phyloP scores from a whole-genome alignment of 1,139 yeast genomes.

The Dujonia santamariae region DNA sequence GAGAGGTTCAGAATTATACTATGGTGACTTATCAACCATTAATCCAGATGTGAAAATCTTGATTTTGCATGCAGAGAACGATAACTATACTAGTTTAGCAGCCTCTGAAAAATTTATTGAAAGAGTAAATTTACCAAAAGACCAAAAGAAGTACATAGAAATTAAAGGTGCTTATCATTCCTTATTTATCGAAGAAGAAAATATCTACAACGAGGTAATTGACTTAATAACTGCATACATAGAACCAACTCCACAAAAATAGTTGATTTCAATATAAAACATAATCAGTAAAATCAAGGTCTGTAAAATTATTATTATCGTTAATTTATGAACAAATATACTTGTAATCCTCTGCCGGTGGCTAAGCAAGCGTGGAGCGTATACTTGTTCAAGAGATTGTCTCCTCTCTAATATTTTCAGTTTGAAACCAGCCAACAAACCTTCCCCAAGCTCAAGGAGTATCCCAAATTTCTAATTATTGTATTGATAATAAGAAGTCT shows the following conservation, averaged over 20 bases:
- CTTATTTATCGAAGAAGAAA: slow-evolving; percentile 19
- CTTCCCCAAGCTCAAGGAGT: too few relatives aligned
- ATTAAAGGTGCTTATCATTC: slow-evolving; percentile 18
- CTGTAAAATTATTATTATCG: too few relatives aligned
- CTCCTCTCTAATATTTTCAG: too few relatives aligned
- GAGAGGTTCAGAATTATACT: slow-evolving; percentile 14
- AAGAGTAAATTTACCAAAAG: slow-evolving; percentile 11
- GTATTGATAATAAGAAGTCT: neutral
- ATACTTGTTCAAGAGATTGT: too few relatives aligned
- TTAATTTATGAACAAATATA: too few relatives aligned
- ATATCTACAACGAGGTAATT: slow-evolving; percentile 14
- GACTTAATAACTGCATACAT: slow-evolving; percentile 12
- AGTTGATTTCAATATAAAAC: too few relatives aligned
- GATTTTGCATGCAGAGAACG: slow-evolving; percentile 16
- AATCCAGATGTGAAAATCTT: slow-evolving; percentile 13
- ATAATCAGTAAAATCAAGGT: too few relatives aligned
- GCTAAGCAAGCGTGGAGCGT: too few relatives aligned
- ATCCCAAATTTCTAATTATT: neutral
- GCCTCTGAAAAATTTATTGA: slow-evolving; percentile 16
- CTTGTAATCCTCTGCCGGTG: too few relatives aligned
- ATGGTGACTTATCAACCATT: slow-evolving; percentile 9
- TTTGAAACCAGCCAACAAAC: too few relatives aligned
- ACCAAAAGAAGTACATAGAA: slow-evolving; percentile 13
- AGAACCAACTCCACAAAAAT: too few relatives aligned
- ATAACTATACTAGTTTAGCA: slow-evolving; percentile 15